Evolutionary conservation across 129 eudicot genomes (phyloP).

Genomic region (Flaveria linearis): DNA sequence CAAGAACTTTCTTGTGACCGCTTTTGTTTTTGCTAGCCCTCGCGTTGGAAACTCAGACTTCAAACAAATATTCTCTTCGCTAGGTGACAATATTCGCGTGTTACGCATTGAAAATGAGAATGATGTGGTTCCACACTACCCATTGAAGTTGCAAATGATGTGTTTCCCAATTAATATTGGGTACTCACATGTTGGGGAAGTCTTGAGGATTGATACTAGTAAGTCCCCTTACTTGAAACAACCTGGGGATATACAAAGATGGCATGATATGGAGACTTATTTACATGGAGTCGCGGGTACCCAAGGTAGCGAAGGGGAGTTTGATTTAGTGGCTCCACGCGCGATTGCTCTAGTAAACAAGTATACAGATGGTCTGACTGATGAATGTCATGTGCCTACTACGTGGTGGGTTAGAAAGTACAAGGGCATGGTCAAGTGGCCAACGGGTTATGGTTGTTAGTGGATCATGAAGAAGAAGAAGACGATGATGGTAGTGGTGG

Average conservation of each 20-base stretch:
- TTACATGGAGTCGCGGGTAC: constrained; percentile 91
- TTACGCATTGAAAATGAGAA: constrained; percentile 49
- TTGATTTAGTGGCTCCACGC: constrained; percentile 51
- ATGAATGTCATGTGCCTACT: constrained; percentile 55
- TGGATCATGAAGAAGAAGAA: constrained; percentile 59
- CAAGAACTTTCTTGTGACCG: constrained; percentile 63
- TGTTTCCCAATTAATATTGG: constrained; percentile 65
- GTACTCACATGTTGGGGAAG: constrained; percentile 66
- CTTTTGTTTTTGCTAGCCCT: constrained; percentile 78
- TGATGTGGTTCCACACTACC: constrained; percentile 12
- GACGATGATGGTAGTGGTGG: not conserved
- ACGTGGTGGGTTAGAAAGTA: constrained; percentile 70
- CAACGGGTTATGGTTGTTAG: constrained; percentile 73
- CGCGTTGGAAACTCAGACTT: constrained; percentile 70
- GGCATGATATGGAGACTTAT: constrained; percentile 78
- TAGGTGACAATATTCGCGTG: constrained; percentile 35
- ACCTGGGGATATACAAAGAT: constrained; percentile 55
- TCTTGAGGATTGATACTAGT: constrained; percentile 55
- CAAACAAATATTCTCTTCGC: constrained; percentile 10
- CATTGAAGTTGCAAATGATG: constrained; percentile 31
- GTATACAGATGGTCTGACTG: constrained; percentile 53
- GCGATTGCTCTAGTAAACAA: constrained; percentile 70
- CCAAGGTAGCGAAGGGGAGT: constrained; percentile 59
- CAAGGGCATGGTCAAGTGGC: constrained; percentile 74
- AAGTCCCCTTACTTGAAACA: constrained; percentile 60